A percentile compares a stretch with the other conserved stretches of the same genome.
Conservation (phyloP, 352 stramenopile species). For the Pythium aristosporum region DNA sequence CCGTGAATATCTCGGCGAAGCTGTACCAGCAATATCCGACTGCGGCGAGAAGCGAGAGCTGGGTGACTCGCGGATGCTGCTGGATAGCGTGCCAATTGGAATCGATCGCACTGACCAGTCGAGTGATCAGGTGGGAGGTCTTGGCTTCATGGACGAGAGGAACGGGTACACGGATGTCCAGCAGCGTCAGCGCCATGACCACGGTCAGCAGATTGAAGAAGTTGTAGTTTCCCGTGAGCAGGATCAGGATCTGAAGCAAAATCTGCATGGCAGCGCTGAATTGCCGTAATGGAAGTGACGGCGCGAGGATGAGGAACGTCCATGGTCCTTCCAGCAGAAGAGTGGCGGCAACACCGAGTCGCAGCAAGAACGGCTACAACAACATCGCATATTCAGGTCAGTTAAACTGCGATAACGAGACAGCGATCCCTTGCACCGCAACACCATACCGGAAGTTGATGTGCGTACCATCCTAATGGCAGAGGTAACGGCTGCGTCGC, state of each 20-base stretch:
- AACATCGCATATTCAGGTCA: not conserved
- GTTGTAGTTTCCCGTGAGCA: conserved; percentile 92
- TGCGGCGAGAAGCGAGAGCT: conserved; percentile 10
- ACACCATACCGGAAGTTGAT: conserved; percentile 65
- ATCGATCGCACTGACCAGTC: conserved; percentile 3
- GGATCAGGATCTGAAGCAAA: conserved; percentile 81
- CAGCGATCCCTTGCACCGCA: not conserved
- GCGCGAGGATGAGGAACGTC: conserved; percentile 80
- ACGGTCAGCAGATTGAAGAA: conserved; percentile 94
- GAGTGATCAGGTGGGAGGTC: not conserved
- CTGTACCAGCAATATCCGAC: conserved; percentile 34
- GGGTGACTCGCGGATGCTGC: conserved; percentile 9
- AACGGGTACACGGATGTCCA: conserved; percentile 27
- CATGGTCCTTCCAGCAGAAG: conserved; percentile 89
- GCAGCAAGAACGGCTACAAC: conserved; percentile 61
- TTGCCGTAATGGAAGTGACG: conserved; percentile 48
- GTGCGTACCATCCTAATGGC: conserved; percentile 80
- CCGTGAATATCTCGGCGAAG: conserved; percentile 24
- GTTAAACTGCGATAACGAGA: conserved; percentile 22
- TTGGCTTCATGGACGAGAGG: not conserved
- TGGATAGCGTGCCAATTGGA: conserved; percentile 30
- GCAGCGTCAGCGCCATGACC: conserved; percentile 31
- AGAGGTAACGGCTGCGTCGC: conserved; percentile 83
- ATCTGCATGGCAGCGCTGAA: conserved; percentile 67
- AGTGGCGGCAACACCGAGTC: conserved; percentile 76